Base-by-base conservation (phyloP, 345 rosid genomes). In the Lepidium didymum region DNA sequence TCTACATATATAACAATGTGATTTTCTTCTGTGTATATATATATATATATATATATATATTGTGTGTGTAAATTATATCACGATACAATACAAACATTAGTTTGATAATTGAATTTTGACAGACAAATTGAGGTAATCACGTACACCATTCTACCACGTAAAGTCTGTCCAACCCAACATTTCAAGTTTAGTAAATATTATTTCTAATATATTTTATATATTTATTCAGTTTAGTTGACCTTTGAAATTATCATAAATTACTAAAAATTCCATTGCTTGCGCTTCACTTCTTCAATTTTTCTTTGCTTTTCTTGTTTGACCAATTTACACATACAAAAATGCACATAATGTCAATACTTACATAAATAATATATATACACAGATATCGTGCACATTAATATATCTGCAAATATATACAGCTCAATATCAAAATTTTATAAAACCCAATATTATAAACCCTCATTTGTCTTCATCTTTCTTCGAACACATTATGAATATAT, bases 291-390 rank as follows among this genome's bases (percentile, higher is more conserved):
- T 43, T 10, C 4, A 59, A 25, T 43, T 67, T 59, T 56, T 66
- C 40, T 60, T 51, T 43, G 62, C 41, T 73, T 74, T 67, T 66
- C 68, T 74, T 67, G 77, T 67, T 74, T 74, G 78, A 67, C 64
- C 68, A 15, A 60, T 36, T 67, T 53, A 74, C 50, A 59, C 25
- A 51, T 34, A 47, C 50, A 67, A 55, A 51, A 25, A 43, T 58
- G 66, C 33, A 46, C 55, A 64, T 37, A 25, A 43, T 58, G 66
- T 41, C 45, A 46, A 64, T 37, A 72, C 51, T 46, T 15, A 21
- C 46, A 44, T 58, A 50, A 14, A 56, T 12, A 15, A 19, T 64
- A 59, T 49, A 16, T 10, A 46, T 47, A 25, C 21, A 25, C 3
- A 25, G 2, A 33, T 54, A 67, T 55, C 40, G 34, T 56, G 37